Percentiles rank a stretch among this genome's conserved stretches.
These are phyloP conservation scores for Metschnikowia vanudenii DNA, from an alignment of 805 yeast genomes.

Conservation along the genomic window DNA sequence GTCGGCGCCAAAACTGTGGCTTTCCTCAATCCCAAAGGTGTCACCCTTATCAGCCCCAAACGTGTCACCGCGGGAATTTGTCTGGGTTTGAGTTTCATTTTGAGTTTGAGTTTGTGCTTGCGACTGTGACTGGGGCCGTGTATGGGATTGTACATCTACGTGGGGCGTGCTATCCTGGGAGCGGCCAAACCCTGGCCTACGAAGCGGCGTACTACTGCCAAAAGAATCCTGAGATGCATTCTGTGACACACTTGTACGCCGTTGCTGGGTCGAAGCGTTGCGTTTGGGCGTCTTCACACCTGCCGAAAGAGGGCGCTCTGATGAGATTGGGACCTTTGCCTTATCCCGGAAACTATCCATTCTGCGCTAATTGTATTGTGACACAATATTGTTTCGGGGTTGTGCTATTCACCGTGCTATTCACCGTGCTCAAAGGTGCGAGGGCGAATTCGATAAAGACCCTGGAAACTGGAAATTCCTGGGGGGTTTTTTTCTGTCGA, in stretches of 20 bases:
- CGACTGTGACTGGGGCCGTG: neutral
- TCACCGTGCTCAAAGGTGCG: too few species aligned
- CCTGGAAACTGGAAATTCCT: too few species aligned
- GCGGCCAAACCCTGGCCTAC: constrained; percentile 1
- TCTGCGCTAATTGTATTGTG: too few species aligned
- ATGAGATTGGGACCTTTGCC: too few species aligned
- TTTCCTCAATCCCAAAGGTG: too few species aligned
- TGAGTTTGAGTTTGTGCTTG: too few species aligned
- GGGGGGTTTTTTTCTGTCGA: too few species aligned
- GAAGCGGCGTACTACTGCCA: neutral
- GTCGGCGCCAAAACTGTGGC: neutral
- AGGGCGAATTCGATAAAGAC: too few species aligned
- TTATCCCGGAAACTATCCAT: too few species aligned
- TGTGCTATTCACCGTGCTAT: too few species aligned
- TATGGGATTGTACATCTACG: neutral
- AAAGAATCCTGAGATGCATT: constrained; percentile 5
- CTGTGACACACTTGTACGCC: neutral
- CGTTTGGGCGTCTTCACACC: neutral
- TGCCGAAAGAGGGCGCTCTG: neutral
- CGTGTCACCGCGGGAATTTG: neutral
- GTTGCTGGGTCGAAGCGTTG: neutral
- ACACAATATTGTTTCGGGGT: too few species aligned
- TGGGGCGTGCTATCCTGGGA: neutral
- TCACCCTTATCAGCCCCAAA: neutral
- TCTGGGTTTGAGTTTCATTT: too few species aligned